Evolutionary conservation across 148 eudicot genomes (phyloP).

Genomic region (Silene uniflora): DNA sequence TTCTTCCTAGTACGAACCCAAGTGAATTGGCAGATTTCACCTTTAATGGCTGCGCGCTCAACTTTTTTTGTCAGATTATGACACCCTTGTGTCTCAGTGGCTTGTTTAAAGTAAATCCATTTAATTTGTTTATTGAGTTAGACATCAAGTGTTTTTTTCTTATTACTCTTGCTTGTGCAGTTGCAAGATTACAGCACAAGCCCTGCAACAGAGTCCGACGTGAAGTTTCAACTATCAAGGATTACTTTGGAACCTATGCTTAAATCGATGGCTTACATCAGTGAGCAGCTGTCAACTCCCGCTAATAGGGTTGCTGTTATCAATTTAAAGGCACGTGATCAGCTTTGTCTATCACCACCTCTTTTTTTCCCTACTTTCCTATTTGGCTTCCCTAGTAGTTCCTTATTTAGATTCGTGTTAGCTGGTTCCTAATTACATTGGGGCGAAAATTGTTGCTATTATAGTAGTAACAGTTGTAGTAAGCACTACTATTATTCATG

Average conservation of each 20-base stretch:
- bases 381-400: background rate
- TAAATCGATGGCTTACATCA: constrained; percentile 84
- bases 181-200: constrained; percentile 80
- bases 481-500: too few relatives aligned
- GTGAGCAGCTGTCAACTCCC: constrained; percentile 73
- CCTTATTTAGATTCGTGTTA: background rate
- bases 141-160: background rate
- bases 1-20: too few relatives aligned
- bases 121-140: background rate
- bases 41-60: too few relatives aligned
- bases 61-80: too few relatives aligned
- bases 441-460: too few relatives aligned
- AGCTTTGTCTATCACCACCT: background rate
- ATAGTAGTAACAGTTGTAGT: too few relatives aligned
- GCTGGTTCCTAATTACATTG: too few relatives aligned
- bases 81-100: too few relatives aligned
- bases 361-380: background rate
- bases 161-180: constrained; percentile 35
- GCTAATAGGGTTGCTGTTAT: constrained; percentile 87
- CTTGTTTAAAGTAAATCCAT: too few relatives aligned
- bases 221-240: constrained; percentile 58
- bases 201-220: constrained; percentile 60
- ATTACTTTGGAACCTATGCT: constrained; percentile 71
- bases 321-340: constrained; percentile 69
- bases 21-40: too few relatives aligned